Base-by-base conservation (phyloP, 495 filamentous ascomycete genomes). In the Hyaloscypha variabilis region DNA sequence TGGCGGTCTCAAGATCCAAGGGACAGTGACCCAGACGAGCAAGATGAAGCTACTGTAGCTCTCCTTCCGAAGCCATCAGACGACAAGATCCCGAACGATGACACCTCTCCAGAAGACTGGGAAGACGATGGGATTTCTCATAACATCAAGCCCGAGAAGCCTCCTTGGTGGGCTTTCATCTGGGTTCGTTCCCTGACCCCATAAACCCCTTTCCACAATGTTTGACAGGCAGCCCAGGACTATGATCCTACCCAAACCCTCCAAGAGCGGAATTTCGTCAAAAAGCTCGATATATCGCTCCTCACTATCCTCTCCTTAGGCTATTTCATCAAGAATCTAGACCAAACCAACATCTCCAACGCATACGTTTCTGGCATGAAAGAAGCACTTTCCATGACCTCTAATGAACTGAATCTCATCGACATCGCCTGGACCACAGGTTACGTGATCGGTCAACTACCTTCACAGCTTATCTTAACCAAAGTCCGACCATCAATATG, bases 281-380 rank as follows among this genome's bases (percentile, higher is more conserved):
- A 85, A 65, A 89, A 89, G 69, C 70, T 88, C 23, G 86, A 89
- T 62, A 72, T 81, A 6, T 80, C 79, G 0, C 76, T 89, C 55
- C 67, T 89, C 23, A 82, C 82, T 0, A 86, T 86, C 62, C 81
- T 81, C 10, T 84, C 49, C 17, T 60, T 71, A 11, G 69, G 69
- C 0, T 88, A 88, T 68, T 87, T 88, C 65, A 83, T 86, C 72
- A 88, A 88, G 62, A 81, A 85, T n/a, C 77, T 89, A 51, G 86
- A 88, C 71, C 81, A 84, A 14, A 79, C 81, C 31, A 88, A 88
- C 67, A 69, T 90, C 24, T 76, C 76, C 67, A 87, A 88, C 77
- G 86, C 87, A 64, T 88, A 88, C 73, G 83, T 88, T 52, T 83
- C 83, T 0, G 87, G 87, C 6, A 87, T 90, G 86, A 86, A 85